Evolutionary conservation across 2,329 filamentous ascomycete species (phyloP), one percentile per base, ranked within the genome.

Genomic region (Phialophora macrospora): DNA sequence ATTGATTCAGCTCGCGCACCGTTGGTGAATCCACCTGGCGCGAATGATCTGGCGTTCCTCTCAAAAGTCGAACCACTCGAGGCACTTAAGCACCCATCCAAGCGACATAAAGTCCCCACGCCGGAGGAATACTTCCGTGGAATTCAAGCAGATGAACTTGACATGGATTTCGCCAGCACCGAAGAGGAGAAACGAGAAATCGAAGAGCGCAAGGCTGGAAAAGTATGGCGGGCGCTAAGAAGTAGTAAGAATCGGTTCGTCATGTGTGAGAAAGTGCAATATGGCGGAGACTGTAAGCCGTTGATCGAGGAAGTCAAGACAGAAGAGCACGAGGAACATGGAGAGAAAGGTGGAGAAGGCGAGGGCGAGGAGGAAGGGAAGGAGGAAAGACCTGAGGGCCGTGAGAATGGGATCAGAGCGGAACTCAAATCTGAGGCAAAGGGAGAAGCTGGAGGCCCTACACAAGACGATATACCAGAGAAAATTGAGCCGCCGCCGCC

Each of bases 201-300:
- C 80, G 85, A 77, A 79, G 90, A 91, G 69, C 85, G 88, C 62
- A 96, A 96, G 76, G 87, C 89, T 22, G 97, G 92, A 80, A 94
- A 96, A 77, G 90, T 88, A 63, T 99, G 95, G 95, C 87, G 93
- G 71, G 91, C 92, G 4, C 81, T 99, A 68, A 88, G 95, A 60
- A 90, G 92, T 9, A 88, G 90, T 63, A 87, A 56, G 11, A 57
- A 64, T 8, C 57, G 90, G 72, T 84, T 98, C 70, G 85, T 87
- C 52, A 81, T 88, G 22, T 95, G 98, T 76, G 93, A 98, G 77
- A 92, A 90, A 77, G 90, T 97, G 55, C 93, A 97, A 62, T 89
- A 93, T 70, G 88, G 90, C 48, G 90, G 90, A 74, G 91, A 92
- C 69, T 75, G 88, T 66, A 80, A 85, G 67, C 76, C 79, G 8